Percentiles rank a stretch among this genome's conserved stretches.
Evolutionary conservation across 345 rosid species (phyloP).

Genomic region (Melastoma malabathricum): DNA sequence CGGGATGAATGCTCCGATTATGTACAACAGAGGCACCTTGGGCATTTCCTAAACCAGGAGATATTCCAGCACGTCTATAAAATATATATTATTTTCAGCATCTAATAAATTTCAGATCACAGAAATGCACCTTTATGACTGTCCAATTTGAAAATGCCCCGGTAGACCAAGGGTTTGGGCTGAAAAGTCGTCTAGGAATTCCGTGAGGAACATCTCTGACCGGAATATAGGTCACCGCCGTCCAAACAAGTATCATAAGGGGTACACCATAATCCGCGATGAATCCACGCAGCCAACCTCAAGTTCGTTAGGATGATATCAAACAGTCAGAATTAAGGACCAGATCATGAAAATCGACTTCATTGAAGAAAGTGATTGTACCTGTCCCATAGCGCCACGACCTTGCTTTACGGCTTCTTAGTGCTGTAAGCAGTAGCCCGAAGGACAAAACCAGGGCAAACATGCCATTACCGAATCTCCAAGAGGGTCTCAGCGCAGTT

Average conservation of each 20-base stretch:
- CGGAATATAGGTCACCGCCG: constrained; percentile 44
- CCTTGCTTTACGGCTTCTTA: constrained; percentile 52
- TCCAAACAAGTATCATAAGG: constrained; percentile 48
- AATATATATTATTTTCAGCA: no score
- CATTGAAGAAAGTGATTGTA: constrained; percentile 8
- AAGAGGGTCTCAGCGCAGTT: constrained; percentile 27
- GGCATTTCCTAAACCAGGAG: constrained; percentile 32
- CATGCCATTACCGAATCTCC: constrained; percentile 61
- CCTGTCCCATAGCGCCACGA: constrained; percentile 55
- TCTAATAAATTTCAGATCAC: no score
- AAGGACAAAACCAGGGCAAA: constrained; percentile 48
- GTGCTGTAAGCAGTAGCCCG: constrained; percentile 46
- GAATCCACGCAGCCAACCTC: constrained; percentile 47
- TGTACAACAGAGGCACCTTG: constrained; percentile 41
- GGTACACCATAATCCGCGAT: constrained; percentile 55
- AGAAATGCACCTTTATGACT: constrained; percentile 32
- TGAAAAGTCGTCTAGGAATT: constrained; percentile 48
- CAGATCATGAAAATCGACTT: no score
- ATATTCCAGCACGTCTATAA: no score
- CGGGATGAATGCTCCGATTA: constrained; percentile 50
- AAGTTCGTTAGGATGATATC: no score
- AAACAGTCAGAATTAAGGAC: no score
- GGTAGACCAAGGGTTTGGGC: constrained; percentile 60
- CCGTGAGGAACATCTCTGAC: constrained; percentile 41
- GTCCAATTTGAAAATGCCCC: constrained; percentile 60